Evolutionary conservation across 306 rosid genomes (phyloP).

Genomic region (Cyamopsis tetragonoloba): DNA sequence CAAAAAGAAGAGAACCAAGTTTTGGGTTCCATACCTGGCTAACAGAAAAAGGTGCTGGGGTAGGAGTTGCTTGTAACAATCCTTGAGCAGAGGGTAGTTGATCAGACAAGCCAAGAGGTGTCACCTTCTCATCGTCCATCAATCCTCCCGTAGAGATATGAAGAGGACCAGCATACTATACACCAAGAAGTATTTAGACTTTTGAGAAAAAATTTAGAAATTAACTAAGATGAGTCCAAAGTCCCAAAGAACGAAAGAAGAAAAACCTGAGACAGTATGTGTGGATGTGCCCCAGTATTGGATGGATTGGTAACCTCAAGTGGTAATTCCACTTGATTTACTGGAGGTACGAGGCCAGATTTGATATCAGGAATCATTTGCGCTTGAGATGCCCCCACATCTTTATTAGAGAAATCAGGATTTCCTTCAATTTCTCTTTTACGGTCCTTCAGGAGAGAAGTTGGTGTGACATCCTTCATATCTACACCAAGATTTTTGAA

Average conservation of each 20-base stretch:
- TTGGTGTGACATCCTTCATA: conserved; percentile 92
- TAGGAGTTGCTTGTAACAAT: conserved; percentile 60
- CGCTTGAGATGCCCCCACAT: conserved; percentile 76
- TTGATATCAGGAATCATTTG: conserved; percentile 75
- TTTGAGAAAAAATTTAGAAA: not conserved
- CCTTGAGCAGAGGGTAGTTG: conserved; percentile 87
- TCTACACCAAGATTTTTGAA: conserved; percentile 85
- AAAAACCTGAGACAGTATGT: conserved; percentile 77
- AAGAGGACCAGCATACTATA: conserved; percentile 77
- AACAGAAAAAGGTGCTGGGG: conserved; percentile 60
- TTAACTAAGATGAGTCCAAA: not conserved
- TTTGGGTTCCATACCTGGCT: conserved; percentile 53
- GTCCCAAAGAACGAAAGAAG: not conserved
- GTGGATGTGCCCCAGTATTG: conserved; percentile 70
- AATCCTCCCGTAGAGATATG: conserved; percentile 69
- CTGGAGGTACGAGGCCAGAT: conserved; percentile 62
- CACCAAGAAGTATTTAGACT: conserved; percentile 17
- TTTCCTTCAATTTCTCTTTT: conserved; percentile 96
- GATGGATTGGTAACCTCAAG: conserved; percentile 69
- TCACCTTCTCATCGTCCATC: conserved; percentile 82
- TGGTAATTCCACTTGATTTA: conserved; percentile 81
- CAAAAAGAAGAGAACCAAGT: conserved; percentile 2
- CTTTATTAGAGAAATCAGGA: conserved; percentile 99
- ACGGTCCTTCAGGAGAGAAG: conserved; percentile 86
- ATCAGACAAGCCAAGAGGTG: conserved; percentile 71